Base-by-base conservation (phyloP, 2,329 filamentous ascomycete species). In the Alternaria sp. region DNA sequence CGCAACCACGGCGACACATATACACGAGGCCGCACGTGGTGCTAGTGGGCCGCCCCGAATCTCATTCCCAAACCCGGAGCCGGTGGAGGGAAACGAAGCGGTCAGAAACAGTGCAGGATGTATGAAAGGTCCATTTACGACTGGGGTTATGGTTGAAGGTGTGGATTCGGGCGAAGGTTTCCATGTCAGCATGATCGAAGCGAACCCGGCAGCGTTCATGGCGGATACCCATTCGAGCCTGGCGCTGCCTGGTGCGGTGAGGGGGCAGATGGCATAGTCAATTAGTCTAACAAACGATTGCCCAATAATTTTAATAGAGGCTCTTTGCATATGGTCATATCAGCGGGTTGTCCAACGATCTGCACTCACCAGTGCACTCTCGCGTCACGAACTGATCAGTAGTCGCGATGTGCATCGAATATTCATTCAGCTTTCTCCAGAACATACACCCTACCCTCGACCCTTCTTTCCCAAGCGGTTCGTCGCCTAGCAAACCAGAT, bases 1-100 rank as follows among this genome's bases (percentile, higher is more conserved):
- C 0, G 85, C 85, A 38, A 70, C 69, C 28, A 86, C 84, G 3
- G 84, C 85, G 12, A 87, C 85, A 1, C 85, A 87, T 71, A 84
- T 87, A 66, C 85, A 87, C 74, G 76, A 87, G 69, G 84, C 78
- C 7, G 72, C 72, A 7, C 75, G 70, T 43, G 84, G 84, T 59
- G 76, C 73, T 41, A 72, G 80, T 20, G 85, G 85, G 6, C 84
- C 85, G 28, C 85, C 85, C 49, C 78, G 84, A 69, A 68, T 74
- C n/a, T 63, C 69, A 7, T 72, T 74, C 48, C 70, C 72, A 0
- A 74, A 73, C 43, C 71, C 70, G 1, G 59, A 68, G 51, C 56
- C 59, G 0, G 44, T 73, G 5, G 55, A 57, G 22, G 67, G 46
- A 3, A 63, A 61, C 14, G 54, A 30, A 6, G 43, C 39, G 6